Percentiles rank a stretch among this genome's conserved stretches.
Evolutionary conservation across 2,329 filamentous ascomycete genomes (phyloP).

Genomic region (Aspergillus fijiensis): DNA sequence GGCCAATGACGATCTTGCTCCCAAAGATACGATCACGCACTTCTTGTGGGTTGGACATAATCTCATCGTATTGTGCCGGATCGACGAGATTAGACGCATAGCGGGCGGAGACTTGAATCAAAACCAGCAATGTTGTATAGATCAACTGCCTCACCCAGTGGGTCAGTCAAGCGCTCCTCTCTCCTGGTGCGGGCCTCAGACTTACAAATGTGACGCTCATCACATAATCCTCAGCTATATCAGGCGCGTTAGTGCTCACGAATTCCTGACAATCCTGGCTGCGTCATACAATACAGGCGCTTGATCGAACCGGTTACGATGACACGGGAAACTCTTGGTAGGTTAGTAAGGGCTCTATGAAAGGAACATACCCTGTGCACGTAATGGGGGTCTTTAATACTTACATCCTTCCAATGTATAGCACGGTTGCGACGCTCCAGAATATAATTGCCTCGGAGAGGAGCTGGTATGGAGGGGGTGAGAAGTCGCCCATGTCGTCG

Average conservation of each 20-base stretch:
- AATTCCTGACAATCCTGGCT: background rate
- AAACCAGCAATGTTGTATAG: conserved; percentile 34
- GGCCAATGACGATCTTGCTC: conserved; percentile 50
- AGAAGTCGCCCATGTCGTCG: conserved; percentile 21
- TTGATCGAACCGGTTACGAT: conserved; percentile 31
- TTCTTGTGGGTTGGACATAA: conserved; percentile 39
- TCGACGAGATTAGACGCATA: conserved; percentile 43
- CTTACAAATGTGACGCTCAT: conserved; percentile 41
- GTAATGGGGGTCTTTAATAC: background rate
- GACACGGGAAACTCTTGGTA: conserved; percentile 25
- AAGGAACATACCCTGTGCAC: background rate
- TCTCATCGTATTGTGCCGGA: conserved; percentile 30
- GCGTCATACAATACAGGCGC: conserved; percentile 27
- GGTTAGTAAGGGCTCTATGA: conserved; percentile 7
- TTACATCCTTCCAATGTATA: background rate
- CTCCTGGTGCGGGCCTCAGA: background rate
- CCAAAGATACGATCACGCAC: conserved; percentile 46
- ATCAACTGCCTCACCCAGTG: conserved; percentile 26
- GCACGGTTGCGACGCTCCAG: conserved; percentile 24
- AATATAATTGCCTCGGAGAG: conserved; percentile 29
- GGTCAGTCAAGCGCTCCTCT: background rate
- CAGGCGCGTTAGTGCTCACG: background rate
- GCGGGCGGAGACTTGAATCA: conserved; percentile 39
- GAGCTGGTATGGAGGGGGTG: conserved; percentile 10
- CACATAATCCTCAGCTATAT: conserved; percentile 37